Evolutionary conservation across 2,329 filamentous ascomycete genomes (phyloP), one percentile per base, ranked within the genome.

Genomic region (Cryoendolithus antarcticus): DNA sequence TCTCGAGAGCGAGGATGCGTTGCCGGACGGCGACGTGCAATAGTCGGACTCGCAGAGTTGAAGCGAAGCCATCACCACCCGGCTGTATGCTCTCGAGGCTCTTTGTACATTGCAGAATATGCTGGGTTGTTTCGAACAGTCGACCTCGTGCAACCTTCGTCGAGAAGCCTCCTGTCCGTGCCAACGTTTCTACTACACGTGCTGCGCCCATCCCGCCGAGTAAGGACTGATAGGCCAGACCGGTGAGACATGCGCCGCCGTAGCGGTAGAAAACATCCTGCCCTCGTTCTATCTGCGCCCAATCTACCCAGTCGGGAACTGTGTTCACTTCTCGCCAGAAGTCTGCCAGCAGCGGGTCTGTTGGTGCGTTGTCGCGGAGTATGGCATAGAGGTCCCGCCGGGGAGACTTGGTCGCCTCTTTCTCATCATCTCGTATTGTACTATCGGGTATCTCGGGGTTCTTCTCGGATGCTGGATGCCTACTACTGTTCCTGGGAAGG

Each of bases 261-360:
- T 86, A 88, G 29, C 82, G 74, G 57, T 84, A 86, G 52, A 86
- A 85, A 1, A 86, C 73, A 48, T 82, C 74, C 55, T 89, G 82
- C 0, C 82, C 83, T 51, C 82, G 68, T 43, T 70, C 66, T 40
- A 89, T 79, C 53, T 86, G 80, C 2, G 71, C 71, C 82, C 81
- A 88, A 54, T 86, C 75, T 2, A 88, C 82, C 81, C 81, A 86
- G 1, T 72, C 65, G 0, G 82, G 83, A 4, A 85, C 60, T 0
- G 70, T 76, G 41, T 75, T 79, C 40, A 82, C 66, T 52, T 86
- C 67, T 0, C 60, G 56, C 82, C 82, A 88, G 6, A 89, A 62
- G 39, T 70, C 49, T 6, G 57, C 51, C 15, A 78, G 61, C 31
- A 72, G 70, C 15, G 70, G 62, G 48, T 88, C 72, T 4, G 66